A percentile compares a stretch with the other conserved stretches of the same genome.
phyloP scores from a whole-genome alignment of 2,329 filamentous ascomycete species.

The Rhexocercosporidium sp. region DNA sequence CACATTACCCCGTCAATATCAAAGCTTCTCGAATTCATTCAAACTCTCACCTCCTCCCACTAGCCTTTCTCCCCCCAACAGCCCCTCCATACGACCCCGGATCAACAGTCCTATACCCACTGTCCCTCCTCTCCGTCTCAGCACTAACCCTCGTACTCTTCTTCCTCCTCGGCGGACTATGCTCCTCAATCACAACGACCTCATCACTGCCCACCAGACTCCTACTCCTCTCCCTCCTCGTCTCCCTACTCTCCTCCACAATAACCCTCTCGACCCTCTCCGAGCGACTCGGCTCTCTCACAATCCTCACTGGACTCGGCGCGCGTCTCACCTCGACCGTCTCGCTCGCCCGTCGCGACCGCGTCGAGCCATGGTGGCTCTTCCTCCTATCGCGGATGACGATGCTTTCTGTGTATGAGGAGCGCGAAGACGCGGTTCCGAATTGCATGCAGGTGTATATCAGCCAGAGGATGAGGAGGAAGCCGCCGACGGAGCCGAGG shows the following conservation, averaged over 20 bases:
- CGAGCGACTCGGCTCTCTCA: slow-evolving; percentile 30
- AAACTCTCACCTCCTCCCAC: slow-evolving; percentile 24
- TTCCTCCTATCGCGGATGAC: slow-evolving; percentile 30
- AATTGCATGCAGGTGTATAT: slow-evolving; percentile 45
- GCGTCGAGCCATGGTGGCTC: slow-evolving; percentile 27
- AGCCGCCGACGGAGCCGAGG: slow-evolving; percentile 57
- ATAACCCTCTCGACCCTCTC: slow-evolving; percentile 38
- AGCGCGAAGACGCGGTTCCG: slow-evolving; percentile 13
- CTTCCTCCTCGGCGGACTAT: slow-evolving; percentile 40
- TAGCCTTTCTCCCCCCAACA: slow-evolving; percentile 34
- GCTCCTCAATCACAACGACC: slow-evolving; percentile 44
- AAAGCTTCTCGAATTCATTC: not conserved
- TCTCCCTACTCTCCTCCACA: slow-evolving; percentile 38
- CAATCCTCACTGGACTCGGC: slow-evolving; percentile 31
- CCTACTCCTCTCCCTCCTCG: slow-evolving; percentile 29
- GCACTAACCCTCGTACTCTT: slow-evolving; percentile 36
- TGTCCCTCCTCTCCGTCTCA: slow-evolving; percentile 31
- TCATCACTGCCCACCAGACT: slow-evolving; percentile 38
- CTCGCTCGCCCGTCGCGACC: slow-evolving; percentile 31
- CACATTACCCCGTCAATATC: not conserved
- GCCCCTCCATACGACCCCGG: slow-evolving; percentile 39
- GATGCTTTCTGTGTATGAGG: slow-evolving; percentile 30
- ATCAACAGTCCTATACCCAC: slow-evolving; percentile 43
- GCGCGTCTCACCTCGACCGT: slow-evolving; percentile 39
- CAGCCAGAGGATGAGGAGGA: slow-evolving; percentile 58